A percentile compares a stretch with the other conserved stretches of the same genome.
These are phyloP conservation scores for Fusarium paranaense DNA, from an alignment of 2,329 filamentous ascomycete species.

Conservation along the genomic window DNA sequence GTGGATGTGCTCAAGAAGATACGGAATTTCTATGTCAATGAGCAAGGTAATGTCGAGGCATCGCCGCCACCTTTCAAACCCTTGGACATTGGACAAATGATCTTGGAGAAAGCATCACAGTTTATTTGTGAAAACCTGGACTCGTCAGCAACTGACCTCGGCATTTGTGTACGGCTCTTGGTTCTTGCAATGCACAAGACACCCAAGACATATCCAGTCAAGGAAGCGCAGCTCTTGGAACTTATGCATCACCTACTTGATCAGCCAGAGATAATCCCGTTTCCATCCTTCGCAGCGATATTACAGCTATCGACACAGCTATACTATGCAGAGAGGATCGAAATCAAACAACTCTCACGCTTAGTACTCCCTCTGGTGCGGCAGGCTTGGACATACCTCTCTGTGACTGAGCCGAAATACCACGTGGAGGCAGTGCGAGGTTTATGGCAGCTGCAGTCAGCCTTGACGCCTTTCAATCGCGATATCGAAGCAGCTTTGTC, in stretches of 20 bases:
- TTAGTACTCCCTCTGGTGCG: slow-evolving; percentile 77
- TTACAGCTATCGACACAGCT: slow-evolving; percentile 69
- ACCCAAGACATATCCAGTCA: slow-evolving; percentile 55
- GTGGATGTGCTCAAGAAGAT: slow-evolving; percentile 71
- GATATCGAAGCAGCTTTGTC: slow-evolving; percentile 85
- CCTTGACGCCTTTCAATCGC: slow-evolving; percentile 73
- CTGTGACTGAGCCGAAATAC: slow-evolving; percentile 87
- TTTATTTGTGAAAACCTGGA: slow-evolving; percentile 61
- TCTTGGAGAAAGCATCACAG: slow-evolving; percentile 70
- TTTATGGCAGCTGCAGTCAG: slow-evolving; percentile 85
- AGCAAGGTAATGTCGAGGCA: slow-evolving; percentile 76
- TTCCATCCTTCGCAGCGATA: slow-evolving; percentile 68
- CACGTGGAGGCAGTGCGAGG: slow-evolving; percentile 92
- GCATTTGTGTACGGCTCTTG: slow-evolving; percentile 69
- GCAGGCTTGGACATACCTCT: slow-evolving; percentile 83
- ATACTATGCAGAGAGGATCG: slow-evolving; percentile 65
- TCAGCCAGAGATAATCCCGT: slow-evolving; percentile 55
- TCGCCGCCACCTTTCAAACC: slow-evolving; percentile 69
- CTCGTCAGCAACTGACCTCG: slow-evolving; percentile 60
- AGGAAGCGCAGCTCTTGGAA: slow-evolving; percentile 61
- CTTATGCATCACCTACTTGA: slow-evolving; percentile 63
- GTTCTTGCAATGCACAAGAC: slow-evolving; percentile 67
- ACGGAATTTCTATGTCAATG: slow-evolving; percentile 74
- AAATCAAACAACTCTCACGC: slow-evolving; percentile 64
- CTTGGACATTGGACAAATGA: slow-evolving; percentile 67